Conservation (phyloP, 2,329 filamentous ascomycete genomes). For the Colletotrichum sp. region DNA sequence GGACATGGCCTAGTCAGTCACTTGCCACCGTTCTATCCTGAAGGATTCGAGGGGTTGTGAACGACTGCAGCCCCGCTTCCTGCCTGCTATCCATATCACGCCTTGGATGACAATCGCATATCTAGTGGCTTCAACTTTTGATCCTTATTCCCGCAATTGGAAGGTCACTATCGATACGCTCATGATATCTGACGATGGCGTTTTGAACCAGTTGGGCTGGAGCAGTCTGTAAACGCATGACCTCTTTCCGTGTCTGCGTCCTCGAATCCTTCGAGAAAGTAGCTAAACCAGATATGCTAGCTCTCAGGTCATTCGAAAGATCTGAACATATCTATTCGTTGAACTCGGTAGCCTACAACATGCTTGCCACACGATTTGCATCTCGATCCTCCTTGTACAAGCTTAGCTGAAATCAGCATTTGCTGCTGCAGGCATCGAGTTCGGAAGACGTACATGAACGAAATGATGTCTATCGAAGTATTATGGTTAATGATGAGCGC, state of each 20-base stretch:
- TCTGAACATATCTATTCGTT: neutral
- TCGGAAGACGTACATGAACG: neutral
- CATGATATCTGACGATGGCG: neutral
- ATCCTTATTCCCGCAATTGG: neutral
- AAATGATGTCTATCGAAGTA: neutral
- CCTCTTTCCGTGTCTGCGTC: neutral
- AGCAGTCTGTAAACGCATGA: neutral
- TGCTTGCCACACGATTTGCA: neutral
- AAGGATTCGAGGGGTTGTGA: neutral
- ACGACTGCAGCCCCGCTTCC: neutral
- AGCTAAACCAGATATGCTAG: neutral
- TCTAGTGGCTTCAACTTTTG: neutral
- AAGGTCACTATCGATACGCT: neutral
- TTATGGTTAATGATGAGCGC: neutral
- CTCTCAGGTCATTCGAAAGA: neutral
- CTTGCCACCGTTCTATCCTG: neutral
- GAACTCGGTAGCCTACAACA: no score
- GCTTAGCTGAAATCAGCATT: neutral
- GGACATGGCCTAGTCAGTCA: neutral
- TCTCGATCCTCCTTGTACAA: neutral
- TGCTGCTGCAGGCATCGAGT: neutral
- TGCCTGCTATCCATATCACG: neutral
- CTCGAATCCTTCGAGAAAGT: neutral
- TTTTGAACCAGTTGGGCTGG: neutral
- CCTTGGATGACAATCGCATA: neutral